A percentile compares a stretch with the other conserved stretches of the same genome.
Evolutionary conservation across 805 yeast genomes (phyloP).

Genomic region (Nakazawaea pomicola): DNA sequence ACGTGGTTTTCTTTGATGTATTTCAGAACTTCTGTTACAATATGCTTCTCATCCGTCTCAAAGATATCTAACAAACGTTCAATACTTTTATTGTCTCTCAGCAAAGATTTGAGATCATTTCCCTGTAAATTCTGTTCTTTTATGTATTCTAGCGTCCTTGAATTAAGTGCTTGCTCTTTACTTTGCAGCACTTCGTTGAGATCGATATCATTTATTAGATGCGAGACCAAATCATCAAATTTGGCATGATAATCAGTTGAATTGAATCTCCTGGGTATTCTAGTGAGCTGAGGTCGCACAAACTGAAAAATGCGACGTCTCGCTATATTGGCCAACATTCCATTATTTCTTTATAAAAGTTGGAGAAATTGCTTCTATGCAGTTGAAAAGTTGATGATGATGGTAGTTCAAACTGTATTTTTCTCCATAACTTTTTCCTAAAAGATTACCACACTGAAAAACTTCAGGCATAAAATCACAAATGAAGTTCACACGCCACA

Average conservation of each 20-base stretch:
- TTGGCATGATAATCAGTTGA: not conserved
- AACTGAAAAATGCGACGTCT: not conserved
- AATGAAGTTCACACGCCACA: no score
- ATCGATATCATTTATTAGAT: not conserved
- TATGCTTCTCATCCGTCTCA: constrained; percentile 1
- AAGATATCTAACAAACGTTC: constrained; percentile 2
- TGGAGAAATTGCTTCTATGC: no score
- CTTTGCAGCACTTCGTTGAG: not conserved
- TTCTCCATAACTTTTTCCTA: no score
- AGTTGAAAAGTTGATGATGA: no score
- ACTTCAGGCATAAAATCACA: no score
- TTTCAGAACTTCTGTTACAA: not conserved
- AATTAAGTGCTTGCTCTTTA: not conserved
- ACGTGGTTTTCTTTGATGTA: not conserved
- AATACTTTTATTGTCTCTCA: not conserved
- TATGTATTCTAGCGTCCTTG: not conserved
- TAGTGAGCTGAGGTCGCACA: not conserved
- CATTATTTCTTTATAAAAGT: no score
- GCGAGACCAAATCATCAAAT: not conserved
- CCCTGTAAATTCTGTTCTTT: not conserved
- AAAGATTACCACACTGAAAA: no score
- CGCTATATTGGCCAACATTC: not conserved
- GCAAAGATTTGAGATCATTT: not conserved
- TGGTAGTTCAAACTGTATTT: no score
- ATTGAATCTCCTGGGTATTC: not conserved